Evolutionary conservation across 2,329 filamentous ascomycete species (phyloP).

Genomic region (Graphiopsis chlorocephala): DNA sequence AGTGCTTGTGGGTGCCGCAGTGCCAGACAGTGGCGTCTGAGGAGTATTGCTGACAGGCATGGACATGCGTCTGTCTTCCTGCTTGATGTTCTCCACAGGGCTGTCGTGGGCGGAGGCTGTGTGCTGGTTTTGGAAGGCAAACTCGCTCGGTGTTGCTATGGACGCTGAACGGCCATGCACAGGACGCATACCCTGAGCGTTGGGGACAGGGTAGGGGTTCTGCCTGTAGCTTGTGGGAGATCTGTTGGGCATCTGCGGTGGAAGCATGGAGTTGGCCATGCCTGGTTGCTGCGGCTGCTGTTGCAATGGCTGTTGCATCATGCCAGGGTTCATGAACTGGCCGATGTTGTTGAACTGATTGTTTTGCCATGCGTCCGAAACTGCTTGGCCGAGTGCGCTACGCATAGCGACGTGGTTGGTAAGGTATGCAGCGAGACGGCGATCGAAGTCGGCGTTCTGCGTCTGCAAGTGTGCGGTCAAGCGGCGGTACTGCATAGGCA

Average conservation of each 20-base stretch:
- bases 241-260: constrained; percentile 27
- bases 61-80: constrained; percentile 42
- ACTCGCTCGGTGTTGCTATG: constrained; percentile 41
- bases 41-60: constrained; percentile 35
- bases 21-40: constrained; percentile 23
- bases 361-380: constrained; percentile 40
- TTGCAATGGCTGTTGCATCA: constrained; percentile 28
- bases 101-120: constrained; percentile 17
- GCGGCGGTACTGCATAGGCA: constrained; percentile 64
- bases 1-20: constrained; percentile 24
- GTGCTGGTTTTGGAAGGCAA: constrained; percentile 28
- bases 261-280: constrained; percentile 28
- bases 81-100: constrained; percentile 16
- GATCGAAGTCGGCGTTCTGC: constrained; percentile 59
- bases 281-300: constrained; percentile 18
- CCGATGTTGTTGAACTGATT: constrained; percentile 36
- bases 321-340: constrained; percentile 41
- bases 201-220: constrained; percentile 42
- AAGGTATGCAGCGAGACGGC: constrained; percentile 58
- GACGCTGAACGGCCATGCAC: constrained; percentile 46
- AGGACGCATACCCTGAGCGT: constrained; percentile 31
- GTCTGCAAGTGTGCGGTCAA: constrained; percentile 63
- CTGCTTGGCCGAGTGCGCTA: constrained; percentile 46
- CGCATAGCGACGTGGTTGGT: constrained; percentile 58
- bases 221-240: constrained; percentile 38